These are phyloP conservation scores for Phialophora tarda DNA, from an alignment of 2,329 filamentous ascomycete species.

Conservation along the genomic window DNA sequence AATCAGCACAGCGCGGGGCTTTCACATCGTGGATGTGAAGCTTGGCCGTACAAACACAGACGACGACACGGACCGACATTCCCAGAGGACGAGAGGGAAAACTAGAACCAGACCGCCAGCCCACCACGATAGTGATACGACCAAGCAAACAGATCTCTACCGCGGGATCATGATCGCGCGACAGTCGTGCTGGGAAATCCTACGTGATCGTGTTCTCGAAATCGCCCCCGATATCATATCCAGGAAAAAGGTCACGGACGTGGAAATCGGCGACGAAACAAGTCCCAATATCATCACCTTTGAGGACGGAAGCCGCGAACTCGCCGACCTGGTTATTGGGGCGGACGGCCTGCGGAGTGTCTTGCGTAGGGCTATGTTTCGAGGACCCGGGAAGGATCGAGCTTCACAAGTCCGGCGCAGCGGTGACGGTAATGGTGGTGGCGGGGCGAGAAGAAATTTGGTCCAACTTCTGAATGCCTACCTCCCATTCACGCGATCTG, in stretches of 20 bases:
- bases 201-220: conserved; percentile 47
- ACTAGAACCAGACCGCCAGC: too few species aligned
- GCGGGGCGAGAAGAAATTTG: not conserved
- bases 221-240: conserved; percentile 40
- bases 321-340: conserved; percentile 52
- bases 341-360: conserved; percentile 51
- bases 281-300: conserved; percentile 39
- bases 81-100: not conserved
- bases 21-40: conserved; percentile 42
- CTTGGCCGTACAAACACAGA: conserved; percentile 17
- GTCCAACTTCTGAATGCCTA: not conserved
- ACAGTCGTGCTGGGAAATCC: conserved; percentile 47
- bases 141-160: conserved; percentile 30
- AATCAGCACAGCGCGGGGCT: conserved; percentile 47
- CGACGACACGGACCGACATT: not conserved
- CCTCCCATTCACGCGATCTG: not conserved
- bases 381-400: conserved; percentile 11
- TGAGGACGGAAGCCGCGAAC: conserved; percentile 43
- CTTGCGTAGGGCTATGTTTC: conserved; percentile 48
- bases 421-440: not conserved
- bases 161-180: conserved; percentile 48
- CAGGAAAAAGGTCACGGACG: conserved; percentile 43
- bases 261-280: conserved; percentile 38
- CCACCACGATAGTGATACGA: not conserved
- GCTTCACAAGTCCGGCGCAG: not conserved